These are phyloP conservation scores for Didymella glomerata DNA, from an alignment of 2,329 filamentous ascomycete species.

Conservation along the genomic window DNA sequence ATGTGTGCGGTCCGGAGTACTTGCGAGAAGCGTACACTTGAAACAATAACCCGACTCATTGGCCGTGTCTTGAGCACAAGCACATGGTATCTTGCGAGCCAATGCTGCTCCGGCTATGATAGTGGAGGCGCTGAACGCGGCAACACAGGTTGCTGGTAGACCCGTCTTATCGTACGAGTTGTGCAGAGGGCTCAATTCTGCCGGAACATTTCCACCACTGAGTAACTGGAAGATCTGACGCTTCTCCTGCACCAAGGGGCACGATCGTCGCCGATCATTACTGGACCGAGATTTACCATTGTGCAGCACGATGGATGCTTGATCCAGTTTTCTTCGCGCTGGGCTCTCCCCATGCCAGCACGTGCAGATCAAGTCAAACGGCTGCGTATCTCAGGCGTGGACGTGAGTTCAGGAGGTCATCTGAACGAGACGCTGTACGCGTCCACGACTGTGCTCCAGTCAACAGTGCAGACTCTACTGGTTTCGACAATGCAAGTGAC, in stretches of 20 bases:
- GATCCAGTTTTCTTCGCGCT: slow-evolving; percentile 29
- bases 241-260: slow-evolving; percentile 28
- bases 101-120: slow-evolving; percentile 14
- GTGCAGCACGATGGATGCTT: slow-evolving; percentile 30
- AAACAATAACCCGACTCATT: slow-evolving; percentile 21
- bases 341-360: slow-evolving; percentile 30
- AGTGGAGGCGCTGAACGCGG: slow-evolving; percentile 39
- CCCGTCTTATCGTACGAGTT: slow-evolving; percentile 38
- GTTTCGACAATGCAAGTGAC: background rate
- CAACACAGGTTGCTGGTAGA: slow-evolving; percentile 27
- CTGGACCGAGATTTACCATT: slow-evolving; percentile 37
- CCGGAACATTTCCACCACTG: slow-evolving; percentile 44
- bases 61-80: slow-evolving; percentile 19
- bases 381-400: slow-evolving; percentile 23
- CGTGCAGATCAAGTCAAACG: slow-evolving; percentile 28
- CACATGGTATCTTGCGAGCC: slow-evolving; percentile 21
- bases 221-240: slow-evolving; percentile 26
- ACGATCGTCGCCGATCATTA: slow-evolving; percentile 39
- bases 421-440: slow-evolving; percentile 2
- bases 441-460: slow-evolving; percentile 2
- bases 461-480: background rate
- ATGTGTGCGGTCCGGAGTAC: slow-evolving; percentile 17
- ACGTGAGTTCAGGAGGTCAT: slow-evolving; percentile 11
- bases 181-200: slow-evolving; percentile 37
- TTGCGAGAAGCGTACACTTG: slow-evolving; percentile 20